Percentiles rank a stretch among this genome's conserved stretches.
Conservation (phyloP, 345 rosid genomes). For the Moricandia moricandioides region DNA sequence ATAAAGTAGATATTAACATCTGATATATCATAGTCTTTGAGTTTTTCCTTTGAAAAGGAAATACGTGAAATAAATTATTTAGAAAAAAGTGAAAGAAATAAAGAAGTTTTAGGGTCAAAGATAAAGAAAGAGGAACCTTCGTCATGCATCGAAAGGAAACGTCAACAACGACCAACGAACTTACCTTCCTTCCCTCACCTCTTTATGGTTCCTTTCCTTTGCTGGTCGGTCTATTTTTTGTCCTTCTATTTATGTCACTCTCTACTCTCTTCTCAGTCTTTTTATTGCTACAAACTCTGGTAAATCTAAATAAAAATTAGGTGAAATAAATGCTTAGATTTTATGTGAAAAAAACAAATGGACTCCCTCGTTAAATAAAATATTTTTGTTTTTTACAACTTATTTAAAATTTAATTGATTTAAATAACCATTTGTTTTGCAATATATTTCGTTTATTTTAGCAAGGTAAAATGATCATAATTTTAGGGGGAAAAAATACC, state of each 20-base stretch:
- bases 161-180: slow-evolving; percentile 41
- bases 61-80: background rate
- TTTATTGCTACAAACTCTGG: background rate
- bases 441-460: background rate
- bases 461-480: background rate
- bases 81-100: background rate
- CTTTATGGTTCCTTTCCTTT: slow-evolving; percentile 19
- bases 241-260: slow-evolving; percentile 2
- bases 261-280: background rate
- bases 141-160: slow-evolving; percentile 24
- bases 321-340: background rate
- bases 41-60: background rate
- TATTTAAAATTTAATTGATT: background rate
- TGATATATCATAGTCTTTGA: background rate
- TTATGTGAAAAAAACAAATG: background rate
- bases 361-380: background rate
- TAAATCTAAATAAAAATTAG: background rate
- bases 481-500: background rate
- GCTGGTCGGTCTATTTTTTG: slow-evolving; percentile 23
- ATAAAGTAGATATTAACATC: background rate
- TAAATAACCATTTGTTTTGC: background rate
- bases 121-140: slow-evolving; percentile 32
- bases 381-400: background rate
- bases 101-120: slow-evolving; percentile 13
- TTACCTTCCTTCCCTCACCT: slow-evolving; percentile 31